Percentiles rank a stretch among this genome's conserved stretches.
Conservation (phyloP, 805 yeast genomes). For the Ogataea chonburiensis region DNA sequence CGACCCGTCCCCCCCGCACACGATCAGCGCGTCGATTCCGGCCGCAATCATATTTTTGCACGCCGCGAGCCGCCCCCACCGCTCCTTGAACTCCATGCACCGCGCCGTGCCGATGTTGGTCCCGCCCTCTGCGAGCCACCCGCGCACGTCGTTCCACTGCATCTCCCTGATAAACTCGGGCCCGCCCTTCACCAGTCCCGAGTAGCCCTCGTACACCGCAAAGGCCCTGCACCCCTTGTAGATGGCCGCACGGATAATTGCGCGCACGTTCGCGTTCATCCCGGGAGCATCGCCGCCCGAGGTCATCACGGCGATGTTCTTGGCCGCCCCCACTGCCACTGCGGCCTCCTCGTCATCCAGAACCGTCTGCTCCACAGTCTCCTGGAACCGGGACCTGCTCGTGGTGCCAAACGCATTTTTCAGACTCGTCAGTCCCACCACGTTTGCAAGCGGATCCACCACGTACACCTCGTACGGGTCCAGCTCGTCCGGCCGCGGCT, state of each 20-base stretch:
- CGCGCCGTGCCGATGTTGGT: conserved; percentile 80
- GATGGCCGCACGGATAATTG: conserved; percentile 69
- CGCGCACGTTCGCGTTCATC: conserved; percentile 75
- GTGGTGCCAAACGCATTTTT: conserved; percentile 49
- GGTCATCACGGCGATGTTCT: conserved; percentile 73
- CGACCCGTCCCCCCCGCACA: conserved; percentile 84
- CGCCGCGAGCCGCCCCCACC: conserved; percentile 62
- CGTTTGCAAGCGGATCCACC: conserved; percentile 79
- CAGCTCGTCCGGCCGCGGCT: conserved; percentile 67
- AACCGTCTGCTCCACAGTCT: not conserved
- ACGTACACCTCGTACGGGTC: conserved; percentile 75
- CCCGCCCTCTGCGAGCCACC: conserved; percentile 70
- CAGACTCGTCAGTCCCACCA: conserved; percentile 74
- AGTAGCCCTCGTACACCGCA: conserved; percentile 73
- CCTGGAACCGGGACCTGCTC: conserved; percentile 15
- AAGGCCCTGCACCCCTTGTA: conserved; percentile 62
- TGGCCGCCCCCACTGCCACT: conserved; percentile 11
- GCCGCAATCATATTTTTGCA: conserved; percentile 64
- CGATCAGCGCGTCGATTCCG: conserved; percentile 76
- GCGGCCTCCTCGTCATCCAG: conserved; percentile 1
- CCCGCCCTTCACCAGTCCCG: conserved; percentile 70
- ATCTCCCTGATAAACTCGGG: conserved; percentile 52
- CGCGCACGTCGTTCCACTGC: conserved; percentile 73
- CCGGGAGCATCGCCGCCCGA: conserved; percentile 85
- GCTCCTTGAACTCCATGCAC: conserved; percentile 63